These are phyloP conservation scores for Debaryomyces nepalensis DNA, from an alignment of 1,139 yeast species.

Conservation along the genomic window DNA sequence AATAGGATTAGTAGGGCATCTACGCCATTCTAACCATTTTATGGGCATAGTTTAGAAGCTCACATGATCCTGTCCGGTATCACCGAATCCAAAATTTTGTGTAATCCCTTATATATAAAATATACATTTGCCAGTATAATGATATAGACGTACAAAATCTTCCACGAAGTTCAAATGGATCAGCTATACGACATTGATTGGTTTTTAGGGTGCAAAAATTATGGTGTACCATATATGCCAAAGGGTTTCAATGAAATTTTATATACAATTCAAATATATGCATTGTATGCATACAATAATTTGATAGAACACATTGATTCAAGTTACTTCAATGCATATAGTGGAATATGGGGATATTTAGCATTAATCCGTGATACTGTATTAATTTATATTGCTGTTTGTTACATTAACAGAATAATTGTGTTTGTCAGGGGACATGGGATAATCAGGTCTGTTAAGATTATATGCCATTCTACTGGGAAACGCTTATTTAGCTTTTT, in stretches of 20 bases:
- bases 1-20: constrained; percentile 46
- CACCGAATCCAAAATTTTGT: constrained; percentile 3
- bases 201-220: constrained; percentile 12
- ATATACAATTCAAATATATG: constrained; percentile 9
- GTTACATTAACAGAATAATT: constrained; percentile 16
- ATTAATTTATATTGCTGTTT: constrained; percentile 25
- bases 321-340: constrained; percentile 15
- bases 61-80: constrained; percentile 1
- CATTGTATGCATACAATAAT: constrained; percentile 1
- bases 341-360: constrained; percentile 20
- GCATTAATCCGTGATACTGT: constrained; percentile 32
- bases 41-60: neutral
- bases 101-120: neutral
- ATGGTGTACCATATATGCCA: constrained; percentile 16
- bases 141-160: neutral
- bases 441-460: constrained; percentile 27
- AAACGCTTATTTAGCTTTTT: constrained; percentile 36
- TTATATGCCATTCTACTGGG: constrained; percentile 18
- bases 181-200: constrained; percentile 5
- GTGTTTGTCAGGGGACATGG: constrained; percentile 46
- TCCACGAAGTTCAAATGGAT: neutral
- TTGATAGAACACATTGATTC: constrained; percentile 1
- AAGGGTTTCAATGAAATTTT: constrained; percentile 11
- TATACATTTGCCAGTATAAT: neutral
- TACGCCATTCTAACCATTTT: constrained; percentile 35